phyloP scores from a whole-genome alignment of 768 basidiomycete genomes.

The Phaffia tasmanica region DNA sequence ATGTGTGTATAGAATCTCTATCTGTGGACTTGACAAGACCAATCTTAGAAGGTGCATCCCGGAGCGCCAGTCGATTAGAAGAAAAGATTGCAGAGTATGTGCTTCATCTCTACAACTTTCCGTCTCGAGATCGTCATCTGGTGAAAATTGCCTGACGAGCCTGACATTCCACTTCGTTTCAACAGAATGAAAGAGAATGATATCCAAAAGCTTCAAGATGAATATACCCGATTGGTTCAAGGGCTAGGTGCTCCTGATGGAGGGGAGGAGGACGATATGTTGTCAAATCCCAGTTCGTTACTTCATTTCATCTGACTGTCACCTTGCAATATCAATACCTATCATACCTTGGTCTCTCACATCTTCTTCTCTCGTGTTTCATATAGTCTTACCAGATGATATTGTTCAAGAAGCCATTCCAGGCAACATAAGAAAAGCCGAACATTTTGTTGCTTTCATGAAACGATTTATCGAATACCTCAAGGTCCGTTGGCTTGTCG shows the following conservation, averaged over 20 bases:
- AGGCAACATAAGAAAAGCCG: slow-evolving; percentile 95
- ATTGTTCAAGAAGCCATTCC: slow-evolving; percentile 89
- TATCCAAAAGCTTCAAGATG: slow-evolving; percentile 85
- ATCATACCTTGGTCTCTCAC: not conserved
- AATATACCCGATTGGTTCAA: slow-evolving; percentile 89
- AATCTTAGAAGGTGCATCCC: slow-evolving; percentile 86
- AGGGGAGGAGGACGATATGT: slow-evolving; percentile 59
- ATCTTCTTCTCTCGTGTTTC: not conserved
- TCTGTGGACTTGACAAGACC: slow-evolving; percentile 95
- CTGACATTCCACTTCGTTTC: not conserved
- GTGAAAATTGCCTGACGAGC: not conserved
- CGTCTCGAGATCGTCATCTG: not conserved
- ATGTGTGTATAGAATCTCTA: slow-evolving; percentile 96
- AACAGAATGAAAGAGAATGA: slow-evolving; percentile 87
- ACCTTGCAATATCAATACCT: not conserved
- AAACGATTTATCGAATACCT: slow-evolving; percentile 98
- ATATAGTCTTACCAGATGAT: slow-evolving; percentile 77
- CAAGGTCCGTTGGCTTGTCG: slow-evolving; percentile 50
- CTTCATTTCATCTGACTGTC: not conserved
- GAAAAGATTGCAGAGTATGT: slow-evolving; percentile 91
- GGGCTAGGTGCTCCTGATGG: slow-evolving; percentile 63
- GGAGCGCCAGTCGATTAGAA: slow-evolving; percentile 72
- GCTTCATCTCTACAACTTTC: not conserved
- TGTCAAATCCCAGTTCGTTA: slow-evolving; percentile 70
- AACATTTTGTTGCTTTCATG: slow-evolving; percentile 96